These are phyloP conservation scores for Lodderomyces metapsilosis DNA, from an alignment of 1,139 yeast genomes.

Conservation along the genomic window DNA sequence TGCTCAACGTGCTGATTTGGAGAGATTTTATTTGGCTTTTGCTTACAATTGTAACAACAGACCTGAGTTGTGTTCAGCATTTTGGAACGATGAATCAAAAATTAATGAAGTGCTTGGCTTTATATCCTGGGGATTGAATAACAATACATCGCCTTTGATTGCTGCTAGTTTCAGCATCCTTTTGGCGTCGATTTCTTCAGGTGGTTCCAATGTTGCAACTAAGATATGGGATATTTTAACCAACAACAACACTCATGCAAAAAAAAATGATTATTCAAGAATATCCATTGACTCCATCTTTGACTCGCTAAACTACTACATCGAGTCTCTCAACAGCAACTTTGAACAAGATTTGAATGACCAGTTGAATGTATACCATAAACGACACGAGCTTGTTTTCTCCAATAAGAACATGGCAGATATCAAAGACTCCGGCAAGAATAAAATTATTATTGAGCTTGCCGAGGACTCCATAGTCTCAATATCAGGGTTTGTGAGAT, in stretches of 20 bases:
- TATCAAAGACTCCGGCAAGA: slow-evolving; percentile 17
- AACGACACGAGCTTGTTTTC: slow-evolving; percentile 38
- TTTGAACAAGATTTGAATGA: slow-evolving; percentile 37
- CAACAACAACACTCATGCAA: slow-evolving; percentile 22
- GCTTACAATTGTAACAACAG: slow-evolving; percentile 68
- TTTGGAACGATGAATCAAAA: slow-evolving; percentile 65
- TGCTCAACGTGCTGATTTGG: slow-evolving; percentile 77
- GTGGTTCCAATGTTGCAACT: slow-evolving; percentile 49
- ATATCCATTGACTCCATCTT: slow-evolving; percentile 61
- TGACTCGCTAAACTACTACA: slow-evolving; percentile 56
- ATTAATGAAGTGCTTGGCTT: slow-evolving; percentile 59
- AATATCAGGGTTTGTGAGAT: slow-evolving; percentile 64
- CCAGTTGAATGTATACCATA: slow-evolving; percentile 31
- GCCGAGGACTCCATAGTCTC: slow-evolving; percentile 82
- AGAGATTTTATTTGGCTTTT: slow-evolving; percentile 78
- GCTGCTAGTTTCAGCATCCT: slow-evolving; percentile 79
- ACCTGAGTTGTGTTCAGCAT: slow-evolving; percentile 54
- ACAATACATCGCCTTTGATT: slow-evolving; percentile 76
- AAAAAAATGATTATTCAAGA: slow-evolving; percentile 42
- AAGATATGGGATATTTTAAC: slow-evolving; percentile 43
- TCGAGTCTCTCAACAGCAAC: slow-evolving; percentile 47
- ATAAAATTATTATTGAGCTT: slow-evolving; percentile 47
- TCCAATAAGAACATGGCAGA: slow-evolving; percentile 20
- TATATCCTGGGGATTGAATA: slow-evolving; percentile 81
- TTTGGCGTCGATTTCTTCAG: slow-evolving; percentile 70